Conservation (phyloP, 345 rosid genomes). For the Dimocarpus longan region DNA sequence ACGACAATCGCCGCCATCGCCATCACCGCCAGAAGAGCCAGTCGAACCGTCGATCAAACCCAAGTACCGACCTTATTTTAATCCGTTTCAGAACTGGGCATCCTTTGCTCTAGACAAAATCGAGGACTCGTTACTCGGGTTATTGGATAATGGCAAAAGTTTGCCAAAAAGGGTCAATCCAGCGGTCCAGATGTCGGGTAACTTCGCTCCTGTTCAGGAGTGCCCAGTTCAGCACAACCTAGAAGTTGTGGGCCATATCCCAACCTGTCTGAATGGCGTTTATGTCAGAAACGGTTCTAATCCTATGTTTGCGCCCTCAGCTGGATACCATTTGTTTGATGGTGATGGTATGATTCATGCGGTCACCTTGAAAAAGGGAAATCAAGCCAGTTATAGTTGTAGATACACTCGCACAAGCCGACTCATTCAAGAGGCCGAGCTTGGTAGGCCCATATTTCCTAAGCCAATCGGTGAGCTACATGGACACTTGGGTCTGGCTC, state of each 20-base stretch:
- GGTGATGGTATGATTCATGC: slow-evolving; percentile 95
- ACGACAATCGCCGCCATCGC: neutral
- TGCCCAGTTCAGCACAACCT: slow-evolving; percentile 58
- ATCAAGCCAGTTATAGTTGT: slow-evolving; percentile 59
- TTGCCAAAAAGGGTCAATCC: slow-evolving; percentile 48
- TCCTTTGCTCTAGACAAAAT: slow-evolving; percentile 41
- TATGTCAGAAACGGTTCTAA: slow-evolving; percentile 83
- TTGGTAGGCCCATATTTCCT: slow-evolving; percentile 65
- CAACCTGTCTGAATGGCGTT: slow-evolving; percentile 51
- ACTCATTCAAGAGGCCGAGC: slow-evolving; percentile 54
- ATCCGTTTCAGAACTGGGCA: slow-evolving; percentile 41
- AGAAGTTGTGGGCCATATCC: slow-evolving; percentile 56
- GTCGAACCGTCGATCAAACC: neutral
- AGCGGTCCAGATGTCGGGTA: slow-evolving; percentile 56
- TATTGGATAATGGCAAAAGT: slow-evolving; percentile 31
- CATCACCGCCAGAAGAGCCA: neutral
- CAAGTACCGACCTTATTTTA: slow-evolving; percentile 25
- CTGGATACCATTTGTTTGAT: slow-evolving; percentile 76
- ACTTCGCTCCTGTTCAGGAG: slow-evolving; percentile 76
- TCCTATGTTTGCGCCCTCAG: slow-evolving; percentile 56
- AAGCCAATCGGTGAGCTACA: slow-evolving; percentile 80
- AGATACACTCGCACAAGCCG: slow-evolving; percentile 68
- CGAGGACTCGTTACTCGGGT: slow-evolving; percentile 35
- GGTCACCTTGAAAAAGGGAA: slow-evolving; percentile 40
- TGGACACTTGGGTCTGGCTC: slow-evolving; percentile 69